A percentile compares a stretch with the other conserved stretches of the same genome.
These are phyloP conservation scores for Oryza officinalis DNA, from an alignment of 176 grass and related monocot species.

Conservation along the genomic window DNA sequence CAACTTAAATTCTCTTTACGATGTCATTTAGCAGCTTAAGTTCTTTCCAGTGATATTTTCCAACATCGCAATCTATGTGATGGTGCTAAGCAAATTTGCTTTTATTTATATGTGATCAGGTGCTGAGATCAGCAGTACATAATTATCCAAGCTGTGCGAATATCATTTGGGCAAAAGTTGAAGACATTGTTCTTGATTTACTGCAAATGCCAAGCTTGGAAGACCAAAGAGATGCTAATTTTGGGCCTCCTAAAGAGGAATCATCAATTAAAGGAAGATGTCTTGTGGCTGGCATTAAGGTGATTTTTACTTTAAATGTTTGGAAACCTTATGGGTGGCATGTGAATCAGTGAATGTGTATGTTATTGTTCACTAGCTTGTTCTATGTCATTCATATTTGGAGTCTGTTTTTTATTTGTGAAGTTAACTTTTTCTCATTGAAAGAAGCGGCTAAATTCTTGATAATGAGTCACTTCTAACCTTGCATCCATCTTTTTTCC, in stretches of 20 bases:
- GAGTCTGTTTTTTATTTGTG: neutral
- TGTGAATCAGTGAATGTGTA: neutral
- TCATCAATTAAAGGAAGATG: slow-evolving; percentile 68
- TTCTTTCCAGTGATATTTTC: neutral
- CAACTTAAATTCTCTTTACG: neutral
- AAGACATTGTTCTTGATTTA: slow-evolving; percentile 52
- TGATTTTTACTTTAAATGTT: slow-evolving; percentile 38
- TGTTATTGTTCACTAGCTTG: neutral
- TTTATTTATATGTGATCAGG: slow-evolving; percentile 46
- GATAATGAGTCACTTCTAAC: neutral
- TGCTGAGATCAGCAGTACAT: slow-evolving; percentile 72
- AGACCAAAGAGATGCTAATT: slow-evolving; percentile 48
- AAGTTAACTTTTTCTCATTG: neutral
- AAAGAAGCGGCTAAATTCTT: neutral
- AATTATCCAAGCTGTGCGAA: slow-evolving; percentile 75
- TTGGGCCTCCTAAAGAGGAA: slow-evolving; percentile 66
- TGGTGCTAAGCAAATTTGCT: neutral
- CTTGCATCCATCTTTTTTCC: slow-evolving; percentile 1
- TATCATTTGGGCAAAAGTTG: slow-evolving; percentile 68
- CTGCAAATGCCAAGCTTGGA: slow-evolving; percentile 54
- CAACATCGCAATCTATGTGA: neutral
- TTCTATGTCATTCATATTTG: neutral
- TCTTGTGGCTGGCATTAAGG: slow-evolving; percentile 80
- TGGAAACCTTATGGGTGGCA: slow-evolving; percentile 21
- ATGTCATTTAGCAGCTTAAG: neutral